phyloP scores from a whole-genome alignment of 257 asterid species.

The Nicotiana attenuata region DNA sequence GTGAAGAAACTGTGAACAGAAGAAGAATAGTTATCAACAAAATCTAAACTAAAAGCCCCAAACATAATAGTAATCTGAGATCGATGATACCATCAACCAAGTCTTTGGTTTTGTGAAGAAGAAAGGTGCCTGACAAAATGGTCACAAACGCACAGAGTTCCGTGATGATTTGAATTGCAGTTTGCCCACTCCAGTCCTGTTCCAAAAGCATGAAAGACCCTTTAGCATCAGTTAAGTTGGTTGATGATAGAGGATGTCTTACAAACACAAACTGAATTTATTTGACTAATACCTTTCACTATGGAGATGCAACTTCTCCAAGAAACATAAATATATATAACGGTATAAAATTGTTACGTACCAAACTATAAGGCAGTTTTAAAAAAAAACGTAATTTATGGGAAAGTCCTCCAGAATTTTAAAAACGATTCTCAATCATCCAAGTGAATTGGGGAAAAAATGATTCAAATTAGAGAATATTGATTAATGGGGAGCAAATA shows the following conservation, averaged over 20 bases:
- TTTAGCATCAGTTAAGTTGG: background rate
- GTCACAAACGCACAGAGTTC: conserved; percentile 38
- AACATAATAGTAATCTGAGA: background rate
- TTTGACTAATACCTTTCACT: background rate
- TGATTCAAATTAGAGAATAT: background rate
- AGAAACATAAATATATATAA: background rate
- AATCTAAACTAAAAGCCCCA: background rate
- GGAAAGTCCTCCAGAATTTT: background rate
- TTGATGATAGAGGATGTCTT: background rate
- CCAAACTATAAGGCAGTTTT: background rate
- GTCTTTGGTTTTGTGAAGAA: conserved; percentile 37
- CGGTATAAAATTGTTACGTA: background rate
- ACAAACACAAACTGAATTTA: background rate
- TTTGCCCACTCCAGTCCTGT: conserved; percentile 36
- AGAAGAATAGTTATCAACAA: background rate
- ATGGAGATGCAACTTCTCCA: background rate
- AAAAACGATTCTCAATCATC: background rate
- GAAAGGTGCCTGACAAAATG: conserved; percentile 36
- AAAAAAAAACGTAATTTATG: background rate
- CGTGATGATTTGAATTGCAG: conserved; percentile 33
- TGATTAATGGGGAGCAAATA: no score
- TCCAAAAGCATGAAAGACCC: conserved; percentile 7
- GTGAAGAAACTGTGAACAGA: conserved; percentile 14
- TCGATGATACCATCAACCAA: conserved; percentile 20
- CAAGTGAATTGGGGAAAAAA: background rate